Conservation (phyloP, 2,329 filamentous ascomycete species). For the Cladorrhinum sp. region DNA sequence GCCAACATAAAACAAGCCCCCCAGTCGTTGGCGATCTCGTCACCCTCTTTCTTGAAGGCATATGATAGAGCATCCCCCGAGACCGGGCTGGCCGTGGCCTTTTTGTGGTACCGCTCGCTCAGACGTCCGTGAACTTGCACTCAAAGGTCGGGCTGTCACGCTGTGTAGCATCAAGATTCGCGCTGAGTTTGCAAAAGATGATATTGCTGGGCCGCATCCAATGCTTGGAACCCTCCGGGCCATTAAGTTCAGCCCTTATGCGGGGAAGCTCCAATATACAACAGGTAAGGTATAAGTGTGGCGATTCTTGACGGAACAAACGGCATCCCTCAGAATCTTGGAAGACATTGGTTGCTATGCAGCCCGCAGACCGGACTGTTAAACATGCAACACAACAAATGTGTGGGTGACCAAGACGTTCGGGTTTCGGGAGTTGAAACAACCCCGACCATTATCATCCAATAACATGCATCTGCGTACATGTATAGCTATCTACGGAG, state of each 20-base stretch:
- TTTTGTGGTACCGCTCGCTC: neutral
- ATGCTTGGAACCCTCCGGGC: neutral
- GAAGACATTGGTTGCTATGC: neutral
- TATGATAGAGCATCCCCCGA: neutral
- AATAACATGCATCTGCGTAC: neutral
- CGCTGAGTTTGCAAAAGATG: neutral
- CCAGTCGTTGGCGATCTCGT: too few species aligned
- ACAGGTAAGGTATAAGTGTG: neutral
- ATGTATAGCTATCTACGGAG: neutral
- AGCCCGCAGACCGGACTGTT: too few species aligned
- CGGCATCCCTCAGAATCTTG: neutral
- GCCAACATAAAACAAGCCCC: conserved; percentile 5
- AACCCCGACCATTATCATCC: neutral
- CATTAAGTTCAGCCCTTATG: conserved; percentile 4
- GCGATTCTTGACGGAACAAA: neutral
- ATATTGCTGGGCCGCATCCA: neutral
- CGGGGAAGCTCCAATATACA: neutral
- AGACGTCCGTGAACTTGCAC: neutral
- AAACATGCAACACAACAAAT: too few species aligned
- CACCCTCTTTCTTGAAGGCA: too few species aligned
- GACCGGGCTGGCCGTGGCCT: neutral
- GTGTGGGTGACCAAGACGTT: neutral
- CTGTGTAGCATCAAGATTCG: neutral
- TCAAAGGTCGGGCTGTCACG: neutral
- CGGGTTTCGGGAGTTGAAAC: conserved; percentile 1